phyloP scores from a whole-genome alignment of 192 early-diverging fungal species.

The Backusella sp. region DNA sequence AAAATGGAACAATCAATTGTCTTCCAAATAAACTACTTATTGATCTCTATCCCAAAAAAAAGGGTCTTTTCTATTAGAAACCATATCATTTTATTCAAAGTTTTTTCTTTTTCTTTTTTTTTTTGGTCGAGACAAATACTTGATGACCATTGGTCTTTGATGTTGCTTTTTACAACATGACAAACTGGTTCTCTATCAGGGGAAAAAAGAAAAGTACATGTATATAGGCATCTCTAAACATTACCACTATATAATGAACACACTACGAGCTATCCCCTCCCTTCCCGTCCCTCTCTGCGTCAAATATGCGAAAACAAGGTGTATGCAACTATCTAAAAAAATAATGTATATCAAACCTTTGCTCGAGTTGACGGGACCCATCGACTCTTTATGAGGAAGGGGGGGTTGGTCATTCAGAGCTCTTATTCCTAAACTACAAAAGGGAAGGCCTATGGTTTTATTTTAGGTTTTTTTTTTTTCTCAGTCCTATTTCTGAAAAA shows the following conservation, averaged over 20 bases:
- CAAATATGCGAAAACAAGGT: not conserved
- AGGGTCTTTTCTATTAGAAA: too few relatives aligned
- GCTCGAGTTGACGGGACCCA: not conserved
- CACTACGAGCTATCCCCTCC: not conserved
- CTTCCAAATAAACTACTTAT: too few relatives aligned
- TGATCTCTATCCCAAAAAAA: too few relatives aligned
- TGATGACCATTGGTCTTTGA: too few relatives aligned
- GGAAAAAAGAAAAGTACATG: not conserved
- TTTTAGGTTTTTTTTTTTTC: not conserved
- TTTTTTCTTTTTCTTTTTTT: not conserved
- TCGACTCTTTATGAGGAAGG: not conserved
- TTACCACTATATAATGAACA: not conserved
- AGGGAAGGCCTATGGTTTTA: not conserved
- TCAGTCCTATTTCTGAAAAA: not conserved
- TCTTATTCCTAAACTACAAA: not conserved
- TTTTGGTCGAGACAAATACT: not conserved
- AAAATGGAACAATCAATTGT: too few relatives aligned
- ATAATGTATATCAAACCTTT: not conserved
- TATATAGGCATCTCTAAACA: not conserved
- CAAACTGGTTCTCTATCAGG: not conserved
- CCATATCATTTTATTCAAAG: too few relatives aligned
- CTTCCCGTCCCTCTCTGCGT: not conserved
- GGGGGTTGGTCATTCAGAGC: not conserved
- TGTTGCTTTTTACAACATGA: too few relatives aligned
- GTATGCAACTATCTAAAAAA: not conserved